These are phyloP conservation scores for Colletotrichum cuscutae DNA, from an alignment of 2,329 filamentous ascomycete species.

Conservation along the genomic window DNA sequence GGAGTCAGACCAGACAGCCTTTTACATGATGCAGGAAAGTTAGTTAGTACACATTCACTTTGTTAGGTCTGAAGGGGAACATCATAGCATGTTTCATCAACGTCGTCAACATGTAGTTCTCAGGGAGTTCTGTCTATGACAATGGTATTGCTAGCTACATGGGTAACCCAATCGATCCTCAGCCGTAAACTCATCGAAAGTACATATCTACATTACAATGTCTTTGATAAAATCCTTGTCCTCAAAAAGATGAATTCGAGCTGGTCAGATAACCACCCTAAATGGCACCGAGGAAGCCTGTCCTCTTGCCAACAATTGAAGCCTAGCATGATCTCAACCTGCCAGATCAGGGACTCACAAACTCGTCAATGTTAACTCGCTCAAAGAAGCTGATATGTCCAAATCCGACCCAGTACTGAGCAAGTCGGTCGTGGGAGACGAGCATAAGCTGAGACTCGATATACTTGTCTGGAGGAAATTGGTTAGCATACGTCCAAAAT, in stretches of 20 bases:
- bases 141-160: neutral
- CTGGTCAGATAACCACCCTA: neutral
- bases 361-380: slow-evolving; percentile 67
- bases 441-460: slow-evolving; percentile 82
- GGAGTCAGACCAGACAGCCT: neutral
- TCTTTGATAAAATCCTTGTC: neutral
- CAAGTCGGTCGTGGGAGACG: slow-evolving; percentile 79
- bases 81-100: too few relatives aligned
- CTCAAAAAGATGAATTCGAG: neutral
- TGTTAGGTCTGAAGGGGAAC: too few relatives aligned
- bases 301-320: neutral
- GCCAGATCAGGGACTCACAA: slow-evolving; percentile 46
- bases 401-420: slow-evolving; percentile 81
- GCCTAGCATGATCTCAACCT: neutral
- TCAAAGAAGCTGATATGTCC: slow-evolving; percentile 70
- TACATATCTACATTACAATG: neutral
- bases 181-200: neutral
- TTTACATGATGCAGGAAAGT: too few relatives aligned
- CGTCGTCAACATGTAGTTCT: too few relatives aligned
- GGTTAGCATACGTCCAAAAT: neutral
- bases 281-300: neutral
- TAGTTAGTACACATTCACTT: too few relatives aligned
- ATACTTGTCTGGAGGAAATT: slow-evolving; percentile 69
- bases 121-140: neutral
- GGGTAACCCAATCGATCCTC: neutral